A percentile compares a stretch with the other conserved stretches of the same genome.
Conservation (phyloP, 169 alveolate genomes). For the Cyclospora cayetanensis region DNA sequence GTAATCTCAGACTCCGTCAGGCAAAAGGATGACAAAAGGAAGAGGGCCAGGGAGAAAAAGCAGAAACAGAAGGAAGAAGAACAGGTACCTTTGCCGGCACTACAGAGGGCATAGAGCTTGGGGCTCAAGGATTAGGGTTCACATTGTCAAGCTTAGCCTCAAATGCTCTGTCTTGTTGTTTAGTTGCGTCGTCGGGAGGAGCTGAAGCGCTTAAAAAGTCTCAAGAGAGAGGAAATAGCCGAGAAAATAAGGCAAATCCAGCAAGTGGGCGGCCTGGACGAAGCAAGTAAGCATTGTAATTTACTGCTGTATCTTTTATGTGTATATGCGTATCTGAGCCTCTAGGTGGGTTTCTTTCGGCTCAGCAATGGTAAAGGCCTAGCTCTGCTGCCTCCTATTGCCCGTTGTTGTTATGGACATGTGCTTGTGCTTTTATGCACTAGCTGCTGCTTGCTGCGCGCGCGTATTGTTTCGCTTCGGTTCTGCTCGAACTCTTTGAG, state of each 20-base stretch:
- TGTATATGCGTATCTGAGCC: not conserved
- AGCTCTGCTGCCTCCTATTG: not conserved
- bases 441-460: not conserved
- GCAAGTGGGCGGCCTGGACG: slow-evolving; percentile 78
- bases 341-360: not conserved
- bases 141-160: not conserved
- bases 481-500: not conserved
- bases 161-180: too few relatives aligned
- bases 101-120: not conserved
- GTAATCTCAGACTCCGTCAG: slow-evolving; percentile 66
- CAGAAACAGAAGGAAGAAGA: slow-evolving; percentile 84
- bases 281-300: slow-evolving; percentile 68
- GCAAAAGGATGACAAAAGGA: slow-evolving; percentile 82
- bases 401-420: not conserved
- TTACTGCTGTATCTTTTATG: not conserved
- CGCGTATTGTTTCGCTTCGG: not conserved
- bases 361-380: not conserved
- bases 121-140: not conserved
- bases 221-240: slow-evolving; percentile 84
- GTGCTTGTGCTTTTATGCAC: not conserved
- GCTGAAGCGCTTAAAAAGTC: slow-evolving; percentile 79
- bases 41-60: slow-evolving; percentile 80
- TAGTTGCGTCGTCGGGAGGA: slow-evolving; percentile 79
- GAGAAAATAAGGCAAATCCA: slow-evolving; percentile 81
- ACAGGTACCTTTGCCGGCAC: slow-evolving; percentile 55